These are phyloP conservation scores for Trifolium fragiferum DNA, from an alignment of 306 rosid genomes.

Conservation along the genomic window DNA sequence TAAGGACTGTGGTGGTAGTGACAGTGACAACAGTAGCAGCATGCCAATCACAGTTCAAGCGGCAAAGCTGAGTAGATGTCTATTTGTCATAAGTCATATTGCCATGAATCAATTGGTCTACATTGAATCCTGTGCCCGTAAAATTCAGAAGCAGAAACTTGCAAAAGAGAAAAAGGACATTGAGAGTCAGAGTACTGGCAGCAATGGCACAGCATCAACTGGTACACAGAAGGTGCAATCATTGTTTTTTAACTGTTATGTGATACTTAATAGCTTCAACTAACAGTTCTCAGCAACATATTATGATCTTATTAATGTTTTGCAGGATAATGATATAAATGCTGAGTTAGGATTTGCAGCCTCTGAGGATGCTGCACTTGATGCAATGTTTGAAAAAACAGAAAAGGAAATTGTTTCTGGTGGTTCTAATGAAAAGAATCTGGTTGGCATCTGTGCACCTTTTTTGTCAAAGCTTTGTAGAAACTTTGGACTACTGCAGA, in stretches of 20 bases:
- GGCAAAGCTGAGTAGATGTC: constrained; percentile 72
- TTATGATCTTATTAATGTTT: constrained; percentile 28
- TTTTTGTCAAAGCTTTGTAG: constrained; percentile 89
- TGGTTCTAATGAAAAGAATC: constrained; percentile 62
- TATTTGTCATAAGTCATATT: constrained; percentile 78
- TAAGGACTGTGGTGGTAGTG: constrained; percentile 59
- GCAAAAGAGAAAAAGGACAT: constrained; percentile 54
- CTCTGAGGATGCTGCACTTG: constrained; percentile 92
- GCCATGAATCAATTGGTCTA: constrained; percentile 94
- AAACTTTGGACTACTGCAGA: constrained; percentile 82
- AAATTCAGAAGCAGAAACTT: constrained; percentile 83
- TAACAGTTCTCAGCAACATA: constrained; percentile 10
- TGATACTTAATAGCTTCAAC: constrained; percentile 25
- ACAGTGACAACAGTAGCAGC: constrained; percentile 51
- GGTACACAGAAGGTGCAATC: constrained; percentile 65
- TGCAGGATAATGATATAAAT: constrained; percentile 78
- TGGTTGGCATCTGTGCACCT: constrained; percentile 78
- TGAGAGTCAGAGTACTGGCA: constrained; percentile 54
- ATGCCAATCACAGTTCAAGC: constrained; percentile 64
- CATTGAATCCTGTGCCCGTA: constrained; percentile 84
- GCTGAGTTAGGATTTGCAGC: constrained; percentile 93
- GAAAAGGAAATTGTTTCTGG: constrained; percentile 90
- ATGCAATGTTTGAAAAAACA: constrained; percentile 78
- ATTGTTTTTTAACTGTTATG: constrained; percentile 18
- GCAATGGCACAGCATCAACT: constrained; percentile 48